Evolutionary conservation across 78 protist species (phyloP).

Genomic region (Dictyostelium discoideum): DNA sequence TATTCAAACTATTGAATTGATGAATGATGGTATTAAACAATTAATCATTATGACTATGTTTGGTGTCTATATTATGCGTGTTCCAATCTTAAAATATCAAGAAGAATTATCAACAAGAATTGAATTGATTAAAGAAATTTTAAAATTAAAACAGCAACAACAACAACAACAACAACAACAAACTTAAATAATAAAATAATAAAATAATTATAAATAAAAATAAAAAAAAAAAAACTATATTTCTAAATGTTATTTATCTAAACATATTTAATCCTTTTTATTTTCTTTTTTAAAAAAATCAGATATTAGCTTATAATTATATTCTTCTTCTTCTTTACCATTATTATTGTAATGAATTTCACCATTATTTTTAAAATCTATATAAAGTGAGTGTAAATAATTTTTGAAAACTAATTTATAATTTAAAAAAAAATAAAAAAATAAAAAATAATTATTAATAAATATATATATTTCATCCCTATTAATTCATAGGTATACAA

Average conservation of each 20-base stretch:
- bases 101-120: constrained; percentile 1
- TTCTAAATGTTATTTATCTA: no score
- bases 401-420: not conserved
- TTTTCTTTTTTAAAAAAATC: not conserved
- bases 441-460: not conserved
- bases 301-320: not conserved
- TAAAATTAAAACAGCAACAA: constrained; percentile 9
- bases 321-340: not conserved
- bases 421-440: not conserved
- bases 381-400: not conserved
- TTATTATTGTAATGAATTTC: not conserved
- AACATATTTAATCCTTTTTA: not conserved
- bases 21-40: constrained; percentile 59
- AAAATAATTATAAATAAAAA: no score
- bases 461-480: not conserved
- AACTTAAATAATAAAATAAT: not conserved
- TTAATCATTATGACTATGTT: constrained; percentile 43
- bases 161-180: not conserved
- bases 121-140: constrained; percentile 33
- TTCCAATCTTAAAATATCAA: constrained; percentile 19
- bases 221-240: no score
- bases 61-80: constrained; percentile 67
- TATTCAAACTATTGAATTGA: constrained; percentile 13
- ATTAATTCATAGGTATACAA: no score
- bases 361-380: not conserved